Base-by-base conservation (phyloP, 73 alveolate species). In the Uronychia binucleata region DNA sequence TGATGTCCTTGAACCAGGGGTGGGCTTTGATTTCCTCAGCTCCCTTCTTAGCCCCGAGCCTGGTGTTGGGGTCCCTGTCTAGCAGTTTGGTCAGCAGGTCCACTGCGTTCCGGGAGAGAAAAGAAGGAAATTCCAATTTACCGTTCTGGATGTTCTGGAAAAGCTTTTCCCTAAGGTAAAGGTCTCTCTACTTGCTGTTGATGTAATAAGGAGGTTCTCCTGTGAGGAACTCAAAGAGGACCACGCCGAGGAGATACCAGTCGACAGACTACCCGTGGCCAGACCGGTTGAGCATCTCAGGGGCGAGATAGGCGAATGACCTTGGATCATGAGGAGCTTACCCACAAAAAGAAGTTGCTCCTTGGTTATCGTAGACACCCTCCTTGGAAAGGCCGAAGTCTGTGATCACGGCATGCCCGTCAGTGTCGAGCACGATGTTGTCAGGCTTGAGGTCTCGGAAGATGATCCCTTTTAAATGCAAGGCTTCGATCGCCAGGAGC, bases 331-430 rank as follows among this genome's bases (percentile, higher is more conserved):
- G 86, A 5, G 19, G 19, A 19, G 5, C 67, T 46, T 93, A 83
- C 30, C 97, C 97, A 85, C 97, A 92, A 76, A 92, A 92, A 79
- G 90, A 80, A 86, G 86, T 88, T 0, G 94, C 31, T 27, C 81
- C 33, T 28, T 67, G 13, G 78, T 67, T 28, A 26, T 28, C 78
- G 13, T 26, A 25, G 78, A 82, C 46, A 81, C 90, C 90, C 25
- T 85, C 91, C 82, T 93, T 93, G 60, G 96, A 90, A n/a, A 93
- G 80, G 28, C 97, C 97, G 77, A 93, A 93, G 59, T 93, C 97
- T 0, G 97, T 93, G 77, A 93, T 79, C 81, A 79, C 88, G 29
- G 85, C 91, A 93, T 93, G 97, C 0, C 97, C 97, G 57, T 76
- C 74, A 67, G 85, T 90, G 81, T 93, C 97, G 34, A 93, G 82